Base-by-base conservation (phyloP, 805 yeast genomes). In the Candida suzukii region DNA sequence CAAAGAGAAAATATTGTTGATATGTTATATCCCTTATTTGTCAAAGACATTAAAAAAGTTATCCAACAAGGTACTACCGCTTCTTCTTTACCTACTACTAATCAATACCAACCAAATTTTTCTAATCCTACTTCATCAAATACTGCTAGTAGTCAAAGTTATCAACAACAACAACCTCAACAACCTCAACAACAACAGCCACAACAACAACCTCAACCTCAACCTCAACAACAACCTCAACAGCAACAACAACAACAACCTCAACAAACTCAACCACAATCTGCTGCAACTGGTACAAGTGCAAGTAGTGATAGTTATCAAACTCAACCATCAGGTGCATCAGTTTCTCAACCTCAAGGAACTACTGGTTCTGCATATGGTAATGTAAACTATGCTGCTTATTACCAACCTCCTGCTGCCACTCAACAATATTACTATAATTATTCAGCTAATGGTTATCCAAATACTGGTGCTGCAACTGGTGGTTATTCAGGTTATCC, bases 1-100 rank as follows among this genome's bases (percentile, higher is more conserved):
- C 81, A 79, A 58, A 66, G 81, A 41, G 86, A 80, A 57, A 78
- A 78, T 29, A 79, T 76, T 39, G 78, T 75, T 19, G 81, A 76
- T 49, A 57, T 71, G 32, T 57, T 76, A 38, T 76, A 76, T 50
- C 82, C 82, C 2, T 60, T 76, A 38, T 76, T 76, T 55, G 85
- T 79, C 36, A 74, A 83, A 53, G 85, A 80, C 57, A 80, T 80
- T 50, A 79, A 80, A 58, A 53, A 56, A 38, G 64, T 62, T 30
- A 63, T 63, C 37, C 66, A 61, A 44, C 68, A 63, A 44, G 66
- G 67, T 9, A 57, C 64, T 3, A 65, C 66, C 35, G 66, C 66
- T 36, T 58, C 61, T 7, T 35, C 44, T 35, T 50, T 35, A 24
- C 45, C 45, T 16, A 26, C 25, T 11, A 28, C 19, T n/a, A 26